phyloP scores from a whole-genome alignment of 306 rosid genomes.

The Cyclanthera cordifolia region DNA sequence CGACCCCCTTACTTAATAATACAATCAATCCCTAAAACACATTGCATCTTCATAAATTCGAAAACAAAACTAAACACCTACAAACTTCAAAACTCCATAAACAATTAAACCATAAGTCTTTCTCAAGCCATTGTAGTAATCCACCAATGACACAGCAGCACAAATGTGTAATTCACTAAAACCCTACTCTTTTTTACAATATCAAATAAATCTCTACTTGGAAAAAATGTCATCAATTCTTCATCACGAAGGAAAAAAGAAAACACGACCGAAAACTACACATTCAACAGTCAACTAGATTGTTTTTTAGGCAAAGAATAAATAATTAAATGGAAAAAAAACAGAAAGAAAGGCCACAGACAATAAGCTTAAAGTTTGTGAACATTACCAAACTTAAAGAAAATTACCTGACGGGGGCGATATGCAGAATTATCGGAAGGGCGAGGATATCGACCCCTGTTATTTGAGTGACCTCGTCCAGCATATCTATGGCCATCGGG shows the following conservation, averaged over 20 bases:
- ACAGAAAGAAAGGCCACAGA: not conserved
- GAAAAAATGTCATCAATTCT: not conserved
- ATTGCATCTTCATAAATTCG: not conserved
- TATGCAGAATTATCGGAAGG: not conserved
- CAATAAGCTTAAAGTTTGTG: not conserved
- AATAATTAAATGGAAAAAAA: not conserved
- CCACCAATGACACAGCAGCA: not conserved
- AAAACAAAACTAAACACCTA: not conserved
- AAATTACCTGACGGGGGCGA: slow-evolving; percentile 8
- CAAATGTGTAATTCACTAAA: not conserved
- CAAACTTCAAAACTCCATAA: not conserved
- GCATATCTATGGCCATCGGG: not conserved
- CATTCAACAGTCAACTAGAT: not conserved
- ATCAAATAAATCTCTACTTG: not conserved
- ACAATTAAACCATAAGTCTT: not conserved
- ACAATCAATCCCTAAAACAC: not conserved
- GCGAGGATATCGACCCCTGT: slow-evolving; percentile 1
- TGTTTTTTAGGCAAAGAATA: not conserved
- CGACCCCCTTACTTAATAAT: not conserved
- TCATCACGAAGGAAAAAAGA: not conserved
- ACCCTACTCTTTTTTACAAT: not conserved
- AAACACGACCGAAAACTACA: not conserved
- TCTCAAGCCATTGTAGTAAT: not conserved
- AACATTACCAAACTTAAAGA: not conserved
- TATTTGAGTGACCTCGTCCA: not conserved